Conservation (phyloP, 345 rosid genomes). For the Odontarrhena argentea region DNA sequence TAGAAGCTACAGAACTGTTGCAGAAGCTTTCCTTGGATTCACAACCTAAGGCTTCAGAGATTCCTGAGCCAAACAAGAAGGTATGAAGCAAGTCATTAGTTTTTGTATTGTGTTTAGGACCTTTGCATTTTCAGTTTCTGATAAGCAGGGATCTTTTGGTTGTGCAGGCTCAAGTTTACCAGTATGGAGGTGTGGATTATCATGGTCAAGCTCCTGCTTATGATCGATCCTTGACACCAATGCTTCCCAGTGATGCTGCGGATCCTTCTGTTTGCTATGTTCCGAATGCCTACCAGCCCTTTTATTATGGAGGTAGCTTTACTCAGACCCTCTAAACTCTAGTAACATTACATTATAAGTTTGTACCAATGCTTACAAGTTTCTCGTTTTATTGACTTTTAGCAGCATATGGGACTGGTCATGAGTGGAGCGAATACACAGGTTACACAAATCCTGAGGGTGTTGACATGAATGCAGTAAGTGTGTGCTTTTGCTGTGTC, state of each 20-base stretch:
- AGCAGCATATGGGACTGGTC: conserved; percentile 52
- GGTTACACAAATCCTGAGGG: conserved; percentile 63
- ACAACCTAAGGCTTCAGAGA: conserved; percentile 62
- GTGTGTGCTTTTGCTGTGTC: conserved; percentile 28
- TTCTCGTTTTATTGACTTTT: neutral
- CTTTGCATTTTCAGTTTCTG: conserved; percentile 1
- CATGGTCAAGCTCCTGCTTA: conserved; percentile 63
- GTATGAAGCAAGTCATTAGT: conserved; percentile 27
- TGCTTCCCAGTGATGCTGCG: conserved; percentile 50
- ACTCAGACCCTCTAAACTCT: neutral
- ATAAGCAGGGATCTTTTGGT: neutral
- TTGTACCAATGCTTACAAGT: conserved; percentile 8
- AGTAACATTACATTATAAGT: neutral
- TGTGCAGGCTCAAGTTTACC: conserved; percentile 62
- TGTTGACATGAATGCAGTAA: conserved; percentile 69
- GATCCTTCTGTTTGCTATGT: conserved; percentile 70
- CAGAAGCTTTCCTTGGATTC: conserved; percentile 75
- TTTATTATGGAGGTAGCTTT: conserved; percentile 52
- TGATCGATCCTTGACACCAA: conserved; percentile 67
- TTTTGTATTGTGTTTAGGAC: neutral
- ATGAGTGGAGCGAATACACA: conserved; percentile 74
- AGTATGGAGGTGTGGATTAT: conserved; percentile 61
- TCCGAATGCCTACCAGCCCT: conserved; percentile 60
- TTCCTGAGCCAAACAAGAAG: conserved; percentile 78
- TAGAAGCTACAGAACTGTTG: conserved; percentile 81